Base-by-base conservation (phyloP, 441 rosid genomes). In the Pelargonium myrrhifolium region DNA sequence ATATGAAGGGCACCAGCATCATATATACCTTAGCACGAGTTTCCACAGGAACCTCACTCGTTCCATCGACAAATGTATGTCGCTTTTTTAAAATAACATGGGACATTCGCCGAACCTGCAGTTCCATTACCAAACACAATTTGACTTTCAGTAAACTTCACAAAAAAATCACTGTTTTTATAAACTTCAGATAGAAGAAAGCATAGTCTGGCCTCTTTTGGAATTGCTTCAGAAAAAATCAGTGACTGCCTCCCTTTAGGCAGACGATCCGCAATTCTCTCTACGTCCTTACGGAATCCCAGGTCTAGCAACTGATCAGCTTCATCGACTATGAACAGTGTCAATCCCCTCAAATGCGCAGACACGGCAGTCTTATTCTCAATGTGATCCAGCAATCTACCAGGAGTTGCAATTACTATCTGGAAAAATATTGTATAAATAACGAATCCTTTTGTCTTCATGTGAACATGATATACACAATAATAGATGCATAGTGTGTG, bases 341-440 rank as follows among this genome's bases (percentile, higher is more conserved):
- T 90, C 45, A 92, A 81, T 22, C 86, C 88, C 98, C 87, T 92
- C 84, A 95, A 78, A 64, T 87, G 90, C 55, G 83, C 74, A 18
- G 92, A 85, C 75, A 95, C 60, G 70, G 89, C 85, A 62, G 95
- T 86, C 74, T 83, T 92, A 70, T 86, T 86, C 85, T 95, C 98
- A 67, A 92, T 76, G 71, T 95, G 99, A 80, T 95, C 98, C 84
- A 89, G 74, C 65, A 95, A 81, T 69, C 98, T 85, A 35, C 99
- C 99, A 45, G 99, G 99, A 49, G 99, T 92, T 51, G 97, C 99
- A 74, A 92, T 83, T 68, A 92, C 75, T 68, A 94, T 88, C 99
- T 94, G 78, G 74, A 65, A 67, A 65, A 76, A 66, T 18, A 45
- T 71, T 31, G 18, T 28, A 28, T 28, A 28, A 28, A 28, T 28